Base-by-base conservation (phyloP, 202 grass and related monocot genomes). In the Hordeum pubiflorum region DNA sequence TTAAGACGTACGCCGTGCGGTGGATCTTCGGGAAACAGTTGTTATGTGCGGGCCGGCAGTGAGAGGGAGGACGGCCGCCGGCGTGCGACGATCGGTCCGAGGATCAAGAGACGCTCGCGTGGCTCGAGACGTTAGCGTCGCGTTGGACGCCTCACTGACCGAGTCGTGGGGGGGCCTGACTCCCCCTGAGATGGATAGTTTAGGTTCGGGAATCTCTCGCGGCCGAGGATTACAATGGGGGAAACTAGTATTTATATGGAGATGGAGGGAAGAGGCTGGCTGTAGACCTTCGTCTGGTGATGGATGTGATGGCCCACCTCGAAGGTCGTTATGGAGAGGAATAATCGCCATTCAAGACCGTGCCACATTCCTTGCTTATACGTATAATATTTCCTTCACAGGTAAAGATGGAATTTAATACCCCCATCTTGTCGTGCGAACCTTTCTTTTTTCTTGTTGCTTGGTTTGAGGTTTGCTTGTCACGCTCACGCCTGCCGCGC, bases 271-370 rank as follows among this genome's bases (percentile, higher is more conserved):
- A 27, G 46, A 18, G 46, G 17, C 41, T 44, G 44, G 44, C 44
- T 6, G 14, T 50, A 17, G 44, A 50, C 36, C 70, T 67, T 24
- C 72, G 72, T 23, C 43, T 32, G 69, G 69, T 60, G 78, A 82
- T 31, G 37, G 78, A 89, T 82, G 82, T 38, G 72, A 89, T 85
- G 87, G 58, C 48, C 79, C 74, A 74, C 82, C 73, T 85, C 79
- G 83, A 60, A 82, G 58, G 69, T 72, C 41, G 24, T 9, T 40
- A 50, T 71, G n/a, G 50, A n/a, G 39, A 78, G 52, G 87, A 86
- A 85, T 74, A 81, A 78, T 86, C 78, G 48, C 58, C 66, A 1
- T 67, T 82, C 82, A 48, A 89, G 73, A 82, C 32, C 87, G 3
- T 11, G 59, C 37, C 50, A 39, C 69, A 22, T 38, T 31, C 56